phyloP scores from a whole-genome alignment of 2,329 filamentous ascomycete species.

The Purpureocillium lavendulum region DNA sequence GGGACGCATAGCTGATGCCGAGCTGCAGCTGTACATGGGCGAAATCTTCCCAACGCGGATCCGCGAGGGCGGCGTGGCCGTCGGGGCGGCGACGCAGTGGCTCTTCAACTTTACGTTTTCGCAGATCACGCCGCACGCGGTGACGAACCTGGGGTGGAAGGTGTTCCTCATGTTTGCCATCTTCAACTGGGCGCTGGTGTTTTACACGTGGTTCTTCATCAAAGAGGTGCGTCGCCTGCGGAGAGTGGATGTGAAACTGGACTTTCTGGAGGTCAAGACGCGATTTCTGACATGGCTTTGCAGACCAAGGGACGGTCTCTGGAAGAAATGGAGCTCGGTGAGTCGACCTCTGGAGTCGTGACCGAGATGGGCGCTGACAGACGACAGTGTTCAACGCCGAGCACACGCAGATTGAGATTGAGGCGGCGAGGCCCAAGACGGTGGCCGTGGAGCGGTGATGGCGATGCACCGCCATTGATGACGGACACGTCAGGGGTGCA shows the following conservation, averaged over 20 bases:
- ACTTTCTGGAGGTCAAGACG: slow-evolving; percentile 7
- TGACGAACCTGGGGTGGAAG: slow-evolving; percentile 35
- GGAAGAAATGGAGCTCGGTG: slow-evolving; percentile 16
- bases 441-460: too few species aligned
- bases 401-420: slow-evolving; percentile 5
- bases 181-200: slow-evolving; percentile 17
- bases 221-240: slow-evolving; percentile 7
- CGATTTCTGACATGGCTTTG: slow-evolving; percentile 7
- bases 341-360: not conserved
- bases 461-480: too few species aligned
- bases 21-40: slow-evolving; percentile 30
- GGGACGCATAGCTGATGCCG: too few species aligned
- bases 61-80: slow-evolving; percentile 39
- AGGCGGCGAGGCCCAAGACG: not conserved
- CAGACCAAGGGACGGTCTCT: slow-evolving; percentile 12
- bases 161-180: slow-evolving; percentile 42
- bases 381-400: slow-evolving; percentile 13
- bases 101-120: slow-evolving; percentile 42
- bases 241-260: too few species aligned
- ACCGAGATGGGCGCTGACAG: not conserved
- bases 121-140: slow-evolving; percentile 37
- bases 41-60: slow-evolving; percentile 44
- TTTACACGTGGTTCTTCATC: slow-evolving; percentile 4
- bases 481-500: too few species aligned
- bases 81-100: slow-evolving; percentile 42